Percentiles rank a stretch among this genome's conserved stretches.
Conservation (phyloP, 768 basidiomycete species). For the Lactifluus hygrophoroides region DNA sequence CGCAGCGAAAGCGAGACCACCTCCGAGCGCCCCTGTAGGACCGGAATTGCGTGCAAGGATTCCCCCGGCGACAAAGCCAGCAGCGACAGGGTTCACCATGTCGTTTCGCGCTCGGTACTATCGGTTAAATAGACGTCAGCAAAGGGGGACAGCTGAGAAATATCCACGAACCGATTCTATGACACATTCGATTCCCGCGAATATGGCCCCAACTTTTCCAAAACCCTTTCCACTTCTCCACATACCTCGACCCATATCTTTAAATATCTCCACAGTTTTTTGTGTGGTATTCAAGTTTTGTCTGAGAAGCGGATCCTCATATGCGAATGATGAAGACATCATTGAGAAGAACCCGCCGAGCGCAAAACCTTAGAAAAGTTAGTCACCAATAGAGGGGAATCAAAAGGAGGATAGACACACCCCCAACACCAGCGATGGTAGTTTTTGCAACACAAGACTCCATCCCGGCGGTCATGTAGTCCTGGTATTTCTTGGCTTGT, state of each 20-base stretch:
- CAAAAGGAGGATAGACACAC: slow-evolving; percentile 36
- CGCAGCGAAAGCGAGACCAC: slow-evolving; percentile 85
- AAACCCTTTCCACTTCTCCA: slow-evolving; percentile 86
- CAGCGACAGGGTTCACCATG: slow-evolving; percentile 81
- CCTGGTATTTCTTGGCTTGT: slow-evolving; percentile 71
- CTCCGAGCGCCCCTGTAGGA: slow-evolving; percentile 77
- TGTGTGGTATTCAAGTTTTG: slow-evolving; percentile 55
- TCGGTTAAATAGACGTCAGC: neutral
- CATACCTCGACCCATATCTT: slow-evolving; percentile 93
- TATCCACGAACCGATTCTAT: slow-evolving; percentile 74
- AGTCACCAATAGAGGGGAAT: neutral
- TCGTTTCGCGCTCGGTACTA: slow-evolving; percentile 97
- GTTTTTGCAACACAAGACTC: slow-evolving; percentile 86
- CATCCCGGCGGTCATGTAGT: slow-evolving; percentile 61
- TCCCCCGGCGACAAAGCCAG: slow-evolving; percentile 84
- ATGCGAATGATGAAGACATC: slow-evolving; percentile 92
- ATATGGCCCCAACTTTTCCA: slow-evolving; percentile 88
- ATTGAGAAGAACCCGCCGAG: slow-evolving; percentile 93
- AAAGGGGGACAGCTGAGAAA: neutral
- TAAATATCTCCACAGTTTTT: slow-evolving; percentile 79
- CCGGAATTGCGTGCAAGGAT: slow-evolving; percentile 83
- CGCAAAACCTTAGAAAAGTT: slow-evolving; percentile 57
- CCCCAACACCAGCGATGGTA: slow-evolving; percentile 69
- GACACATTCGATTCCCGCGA: slow-evolving; percentile 92
- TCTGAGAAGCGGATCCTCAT: slow-evolving; percentile 85